Evolutionary conservation across 768 basidiomycete species (phyloP), one percentile per base, ranked within the genome.

Genomic region (Daedaleopsis nitida): DNA sequence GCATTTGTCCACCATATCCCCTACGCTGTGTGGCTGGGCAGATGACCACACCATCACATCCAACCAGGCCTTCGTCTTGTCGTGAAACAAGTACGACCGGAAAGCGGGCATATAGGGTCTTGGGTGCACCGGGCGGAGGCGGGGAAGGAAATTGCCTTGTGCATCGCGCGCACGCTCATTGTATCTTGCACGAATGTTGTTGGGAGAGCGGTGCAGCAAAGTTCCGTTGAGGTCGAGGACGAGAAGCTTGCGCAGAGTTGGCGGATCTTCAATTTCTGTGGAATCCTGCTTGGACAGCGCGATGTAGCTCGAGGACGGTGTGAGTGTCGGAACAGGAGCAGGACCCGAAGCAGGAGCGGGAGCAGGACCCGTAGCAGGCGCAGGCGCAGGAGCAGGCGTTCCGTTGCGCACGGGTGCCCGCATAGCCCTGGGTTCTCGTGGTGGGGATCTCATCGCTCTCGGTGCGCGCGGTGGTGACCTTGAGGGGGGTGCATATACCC

Each of bases 31-130:
- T 1, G 91, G 90, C 68, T 92, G 90, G 5, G 92, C 92, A 2
- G 88, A 91, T 68, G 88, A 91, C 92, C 92, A 95, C 5, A 95
- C 83, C 89, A 94, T 94, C 5, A 88, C 86, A 59, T 92, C 89
- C 19, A 93, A 79, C 88, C 90, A 92, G 14, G 68, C 66, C 37
- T 73, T 76, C n/a, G 86, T 91, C 17, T 76, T 65, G 0, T 80
- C 74, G 52, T 86, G 83, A 65, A 91, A 86, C 2, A 92, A 73
- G 68, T 89, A 93, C 3, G 79, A 71, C 5, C 79, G 69, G 66
- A 93, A 89, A 1, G 86, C 72, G 5, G 73, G 59, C 66, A 92
- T 77, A 71, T 87, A 94, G 0, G 91, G 89, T 16, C 91, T 79
- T 2, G 82, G 84, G 65, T 89, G 75, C 8, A 81, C 78, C 1